Evolutionary conservation across 2,329 filamentous ascomycete genomes (phyloP), one percentile per base, ranked within the genome.

Genomic region (Curvularia eragrostidis): DNA sequence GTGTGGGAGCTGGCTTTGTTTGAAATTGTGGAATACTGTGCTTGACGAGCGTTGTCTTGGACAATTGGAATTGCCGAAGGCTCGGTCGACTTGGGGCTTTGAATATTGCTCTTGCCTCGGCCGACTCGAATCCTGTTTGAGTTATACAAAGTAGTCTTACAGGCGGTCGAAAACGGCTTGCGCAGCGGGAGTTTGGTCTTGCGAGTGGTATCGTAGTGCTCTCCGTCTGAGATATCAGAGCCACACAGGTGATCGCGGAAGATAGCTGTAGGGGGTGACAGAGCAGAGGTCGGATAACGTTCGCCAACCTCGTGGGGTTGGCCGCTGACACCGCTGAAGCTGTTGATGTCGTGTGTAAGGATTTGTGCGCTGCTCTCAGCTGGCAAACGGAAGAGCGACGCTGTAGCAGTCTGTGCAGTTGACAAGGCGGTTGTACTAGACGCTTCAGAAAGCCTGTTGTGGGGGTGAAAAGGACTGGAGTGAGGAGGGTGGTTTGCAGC

Each of bases 231-330:
- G 5, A 56, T 66, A 36, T 72, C 65, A 18, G 65, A 69, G 18
- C 57, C 44, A 38, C 68, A 68, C 42, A 70, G 62, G 47, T 70
- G 58, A 30, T 70, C 67, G 26, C 65, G 58, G 55, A 69, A 66
- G 59, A 69, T 66, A 18, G 64, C 63, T 30, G 71, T 65, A 10
- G 81, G 81, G 42, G 80, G 78, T 18, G 75, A 78, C 30, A 82
- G 70, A 46, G 76, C 77, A 50, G 78, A 80, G 9, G 78, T 81
- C 24, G 81, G 81, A 63, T 83, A 83, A 24, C 81, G 79, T 56
- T 83, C 81, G 39, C 81, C 81, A 26, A 77, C 76, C 49, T 74
- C 76, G 66, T 77, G 73, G 48, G 69, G 53, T 36, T 68, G 64
- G 55, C 72, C 70, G 26, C 63, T 61, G 55, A 52, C 61, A 52